Evolutionary conservation across 257 asterid species (phyloP).

Genomic region (Perilla frutescens): DNA sequence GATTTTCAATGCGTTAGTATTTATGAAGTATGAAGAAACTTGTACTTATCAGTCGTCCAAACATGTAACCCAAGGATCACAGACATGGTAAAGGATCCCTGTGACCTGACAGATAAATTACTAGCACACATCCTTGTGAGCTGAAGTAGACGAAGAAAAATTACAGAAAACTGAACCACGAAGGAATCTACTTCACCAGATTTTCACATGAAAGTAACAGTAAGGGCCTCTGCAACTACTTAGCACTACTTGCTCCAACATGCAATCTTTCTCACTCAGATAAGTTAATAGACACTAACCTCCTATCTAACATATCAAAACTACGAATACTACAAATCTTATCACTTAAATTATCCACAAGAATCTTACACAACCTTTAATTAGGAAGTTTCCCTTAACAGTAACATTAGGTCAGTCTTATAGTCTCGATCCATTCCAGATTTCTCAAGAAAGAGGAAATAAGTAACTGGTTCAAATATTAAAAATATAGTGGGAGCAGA

Average conservation of each 20-base stretch:
- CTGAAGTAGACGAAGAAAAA: not conserved
- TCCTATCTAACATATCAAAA: not conserved
- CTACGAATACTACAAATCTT: not conserved
- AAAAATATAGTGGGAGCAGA: slow-evolving; percentile 8
- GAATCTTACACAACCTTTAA: slow-evolving; percentile 2
- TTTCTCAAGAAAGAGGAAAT: not conserved
- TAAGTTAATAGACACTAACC: not conserved
- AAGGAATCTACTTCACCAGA: not conserved
- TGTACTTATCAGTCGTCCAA: slow-evolving; percentile 18
- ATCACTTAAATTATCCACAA: slow-evolving; percentile 1
- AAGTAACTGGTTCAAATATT: slow-evolving; percentile 11
- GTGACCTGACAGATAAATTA: not conserved
- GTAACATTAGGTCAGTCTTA: slow-evolving; percentile 2
- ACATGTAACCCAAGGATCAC: slow-evolving; percentile 5
- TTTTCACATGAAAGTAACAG: not conserved
- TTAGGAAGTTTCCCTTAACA: slow-evolving; percentile 6
- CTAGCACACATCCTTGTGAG: not conserved
- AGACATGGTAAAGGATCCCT: not conserved
- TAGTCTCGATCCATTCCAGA: not conserved
- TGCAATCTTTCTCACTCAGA: slow-evolving; percentile 20
- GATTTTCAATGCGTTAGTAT: slow-evolving; percentile 28
- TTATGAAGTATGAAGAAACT: not conserved
- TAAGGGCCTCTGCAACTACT: slow-evolving; percentile 19
- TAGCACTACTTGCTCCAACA: not conserved
- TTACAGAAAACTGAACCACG: slow-evolving; percentile 1